Evolutionary conservation across 257 asterid species (phyloP).

Genomic region (Linderniella brevidens): DNA sequence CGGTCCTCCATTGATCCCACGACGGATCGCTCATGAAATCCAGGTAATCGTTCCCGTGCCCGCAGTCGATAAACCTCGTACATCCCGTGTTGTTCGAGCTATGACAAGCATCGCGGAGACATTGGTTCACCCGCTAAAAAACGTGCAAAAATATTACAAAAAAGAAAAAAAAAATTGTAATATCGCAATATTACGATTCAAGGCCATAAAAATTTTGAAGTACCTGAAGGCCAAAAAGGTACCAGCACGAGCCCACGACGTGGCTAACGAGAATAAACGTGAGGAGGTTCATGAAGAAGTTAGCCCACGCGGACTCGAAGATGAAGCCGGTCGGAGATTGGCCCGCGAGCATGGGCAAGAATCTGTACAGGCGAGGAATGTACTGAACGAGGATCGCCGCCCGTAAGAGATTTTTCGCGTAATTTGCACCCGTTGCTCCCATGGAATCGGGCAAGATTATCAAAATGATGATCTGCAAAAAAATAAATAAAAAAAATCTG

Average conservation of each 20-base stretch:
- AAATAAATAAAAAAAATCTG: conserved; percentile 1
- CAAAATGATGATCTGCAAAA: conserved; percentile 47
- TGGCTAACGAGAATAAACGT: conserved; percentile 57
- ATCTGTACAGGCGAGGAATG: conserved; percentile 58
- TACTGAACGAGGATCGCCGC: conserved; percentile 55
- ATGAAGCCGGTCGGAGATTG: conserved; percentile 63
- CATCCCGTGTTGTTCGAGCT: conserved; percentile 21
- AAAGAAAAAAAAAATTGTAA: not conserved
- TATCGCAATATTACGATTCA: not conserved
- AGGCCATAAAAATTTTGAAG: not conserved
- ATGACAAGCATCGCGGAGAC: conserved; percentile 63
- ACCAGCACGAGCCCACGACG: conserved; percentile 85
- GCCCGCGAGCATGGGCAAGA: conserved; percentile 59
- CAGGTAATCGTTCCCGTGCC: conserved; percentile 19
- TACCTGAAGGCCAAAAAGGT: conserved; percentile 81
- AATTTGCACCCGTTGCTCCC: conserved; percentile 46
- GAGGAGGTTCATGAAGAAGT: conserved; percentile 60
- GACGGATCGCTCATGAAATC: conserved; percentile 9
- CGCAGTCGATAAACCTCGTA: conserved; percentile 48
- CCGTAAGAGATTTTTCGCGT: conserved; percentile 48
- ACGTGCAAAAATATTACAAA: not conserved
- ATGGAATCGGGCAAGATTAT: conserved; percentile 31
- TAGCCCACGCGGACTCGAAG: conserved; percentile 83
- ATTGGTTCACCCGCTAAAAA: conserved; percentile 67
- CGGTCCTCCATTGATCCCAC: conserved; percentile 44